A percentile compares a stretch with the other conserved stretches of the same genome.
Evolutionary conservation across 2,329 filamentous ascomycete genomes (phyloP).

Genomic region (Chalaropsis ovoidea): DNA sequence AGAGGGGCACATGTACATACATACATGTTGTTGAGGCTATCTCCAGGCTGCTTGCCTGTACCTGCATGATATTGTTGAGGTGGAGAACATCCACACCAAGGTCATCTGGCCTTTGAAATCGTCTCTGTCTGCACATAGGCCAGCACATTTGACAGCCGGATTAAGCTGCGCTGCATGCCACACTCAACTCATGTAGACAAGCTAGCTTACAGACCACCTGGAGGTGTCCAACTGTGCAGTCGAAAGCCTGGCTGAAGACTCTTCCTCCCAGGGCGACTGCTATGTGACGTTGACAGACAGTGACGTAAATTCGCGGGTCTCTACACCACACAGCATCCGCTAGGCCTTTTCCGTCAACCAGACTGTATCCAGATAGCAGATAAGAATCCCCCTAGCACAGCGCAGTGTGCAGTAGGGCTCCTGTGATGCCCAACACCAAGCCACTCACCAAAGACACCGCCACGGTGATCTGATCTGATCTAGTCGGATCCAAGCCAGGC

Average conservation of each 20-base stretch:
- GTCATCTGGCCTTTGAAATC: not conserved
- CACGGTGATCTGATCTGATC: not conserved
- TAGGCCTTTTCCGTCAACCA: not conserved
- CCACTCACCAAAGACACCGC: not conserved
- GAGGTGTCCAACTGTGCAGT: not conserved
- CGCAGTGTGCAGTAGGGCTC: not conserved
- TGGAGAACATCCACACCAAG: not conserved
- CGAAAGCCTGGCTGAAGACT: not conserved
- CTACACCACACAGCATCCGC: not conserved
- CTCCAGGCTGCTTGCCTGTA: not conserved
- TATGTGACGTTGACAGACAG: not conserved
- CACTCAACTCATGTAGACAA: not conserved
- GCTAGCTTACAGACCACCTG: not conserved
- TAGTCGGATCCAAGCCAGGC: too few relatives aligned
- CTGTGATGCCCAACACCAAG: not conserved
- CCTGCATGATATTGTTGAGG: not conserved
- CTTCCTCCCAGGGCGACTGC: not conserved
- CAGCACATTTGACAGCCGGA: not conserved
- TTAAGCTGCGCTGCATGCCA: conserved; percentile 3
- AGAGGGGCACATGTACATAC: not conserved
- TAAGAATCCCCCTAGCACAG: not conserved
- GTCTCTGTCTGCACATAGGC: not conserved
- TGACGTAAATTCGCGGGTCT: not conserved
- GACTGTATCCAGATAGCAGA: not conserved
- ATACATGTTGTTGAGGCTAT: not conserved